Base-by-base conservation (phyloP, 257 asterid genomes). In the Solanum virginianum region DNA sequence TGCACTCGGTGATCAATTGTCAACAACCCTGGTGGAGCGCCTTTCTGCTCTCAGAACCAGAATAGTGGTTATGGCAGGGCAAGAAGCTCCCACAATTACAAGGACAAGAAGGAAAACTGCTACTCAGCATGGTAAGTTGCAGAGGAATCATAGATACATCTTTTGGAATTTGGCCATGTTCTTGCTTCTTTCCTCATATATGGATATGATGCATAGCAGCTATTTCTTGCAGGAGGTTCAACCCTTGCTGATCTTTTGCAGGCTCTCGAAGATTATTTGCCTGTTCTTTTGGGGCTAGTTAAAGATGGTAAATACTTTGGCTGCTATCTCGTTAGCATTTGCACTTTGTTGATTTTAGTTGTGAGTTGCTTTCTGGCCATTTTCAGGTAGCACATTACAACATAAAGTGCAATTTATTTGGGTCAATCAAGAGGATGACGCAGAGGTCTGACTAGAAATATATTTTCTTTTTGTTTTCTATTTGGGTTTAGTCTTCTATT, bases 341-440 rank as follows among this genome's bases (percentile, higher is more conserved):
- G 43, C 75, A 49, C 85, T 54, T 41, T 81, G 69, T 86, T 22
- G 68, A 65, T 85, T 80, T 20, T 87, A 83, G 55, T 80, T 86
- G 85, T 74, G 82, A 91, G 53, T 39, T 80, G 66, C 80, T 84
- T 83, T 51, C 59, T 86, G 86, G 36, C 84, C 36, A 80, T 87
- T 22, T 88, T 87, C 91, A 96, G 99, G 97, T 81, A 93, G 93
- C 86, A 95, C 98, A 62, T 86, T 95, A 90, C 99, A 96, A 81
- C 97, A 96, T 86, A 92, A 91, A 92, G 95, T 94, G 82, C 97
- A 89, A 90, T 96, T 95, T 89, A 87, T 89, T 90, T 96, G 99
- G 99, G 89, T 94, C 86, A 96, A 96, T 91, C 99, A 96, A 91
- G 99, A 96, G 92, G 99, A 97, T 83, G 98, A 95, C 82, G 94